Evolutionary conservation across 1,284 basidiomycete species (phyloP), one percentile per base, ranked within the genome.

Genomic region (Calocybe gambosa): DNA sequence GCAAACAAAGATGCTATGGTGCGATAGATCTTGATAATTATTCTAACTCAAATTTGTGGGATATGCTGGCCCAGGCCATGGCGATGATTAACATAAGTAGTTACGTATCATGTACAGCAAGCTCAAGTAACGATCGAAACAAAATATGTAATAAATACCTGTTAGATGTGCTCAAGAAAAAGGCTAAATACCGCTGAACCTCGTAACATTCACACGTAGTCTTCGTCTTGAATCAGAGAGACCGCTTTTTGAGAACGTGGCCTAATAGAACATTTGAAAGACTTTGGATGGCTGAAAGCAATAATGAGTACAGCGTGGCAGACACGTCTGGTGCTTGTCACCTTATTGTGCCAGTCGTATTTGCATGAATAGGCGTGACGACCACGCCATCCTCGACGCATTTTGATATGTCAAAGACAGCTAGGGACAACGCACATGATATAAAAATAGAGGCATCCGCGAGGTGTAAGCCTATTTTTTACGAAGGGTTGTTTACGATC

Each of bases 261-360:
- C 53, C 66, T 75, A 54, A 84, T 72, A 10, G 65, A 56, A 54
- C 81, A 84, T 54, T 73, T 70, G 64, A 79, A 84, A 5, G 78
- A 73, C 50, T 72, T 75, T 5, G 80, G 80, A 53, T 80, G 77
- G 55, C 81, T 84, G 46, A 8, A 29, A 19, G 41, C 21, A 23
- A 37, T 43, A 38, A 42, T 44, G 34, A 50, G 34, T 43, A 20
- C 37, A 26, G 15, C 28, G 26, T 29, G 15, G 1, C 37, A 25
- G 9, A 21, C 5, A 29, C 4, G 43, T 10, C 33, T 28, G 33
- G 37, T 6, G 25, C 33, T 39, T 58, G 25, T 34, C 52, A 74
- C 78, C 78, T 80, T 51, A 80, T 81, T 0, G 78, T 79, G 13
- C 78, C 78, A 18, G 71, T 70, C 3, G 76, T 77, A 34, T 71